A percentile compares a stretch with the other conserved stretches of the same genome.
phyloP scores from a whole-genome alignment of 495 filamentous ascomycete species.

The Terfezia claveryi region DNA sequence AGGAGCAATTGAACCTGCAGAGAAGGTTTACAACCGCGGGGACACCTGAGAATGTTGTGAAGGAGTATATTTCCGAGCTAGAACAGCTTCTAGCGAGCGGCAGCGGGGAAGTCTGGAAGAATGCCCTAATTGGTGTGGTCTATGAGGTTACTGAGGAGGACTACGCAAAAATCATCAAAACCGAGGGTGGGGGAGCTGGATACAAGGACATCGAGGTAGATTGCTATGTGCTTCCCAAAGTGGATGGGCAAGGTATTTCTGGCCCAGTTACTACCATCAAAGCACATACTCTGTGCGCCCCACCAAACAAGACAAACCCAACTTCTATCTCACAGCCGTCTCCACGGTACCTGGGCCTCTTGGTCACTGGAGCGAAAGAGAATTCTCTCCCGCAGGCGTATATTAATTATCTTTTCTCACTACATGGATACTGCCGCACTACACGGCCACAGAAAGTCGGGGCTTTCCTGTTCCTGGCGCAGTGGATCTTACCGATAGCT shows the following conservation, averaged over 20 bases:
- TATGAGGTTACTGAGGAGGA: constrained; percentile 74
- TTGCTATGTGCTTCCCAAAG: constrained; percentile 41
- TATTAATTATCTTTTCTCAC: constrained; percentile 37
- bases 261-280: constrained; percentile 7
- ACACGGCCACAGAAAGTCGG: constrained; percentile 43
- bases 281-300: constrained; percentile 19
- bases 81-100: constrained; percentile 4
- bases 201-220: constrained; percentile 68
- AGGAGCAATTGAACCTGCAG: constrained; percentile 5
- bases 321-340: constrained; percentile 54
- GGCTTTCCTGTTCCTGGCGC: constrained; percentile 30
- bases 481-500: constrained; percentile 39
- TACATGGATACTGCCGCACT: constrained; percentile 50
- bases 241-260: constrained; percentile 1
- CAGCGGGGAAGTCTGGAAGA: constrained; percentile 37
- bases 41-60: constrained; percentile 2
- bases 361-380: constrained; percentile 51
- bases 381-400: constrained; percentile 57
- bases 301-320: background rate
- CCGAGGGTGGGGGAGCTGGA: constrained; percentile 61
- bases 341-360: constrained; percentile 53
- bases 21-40: background rate
- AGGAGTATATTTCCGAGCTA: constrained; percentile 6
- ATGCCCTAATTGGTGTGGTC: constrained; percentile 72
- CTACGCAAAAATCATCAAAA: constrained; percentile 68